These are phyloP conservation scores for Ceratocystiopsis sp. DNA, from an alignment of 2,329 filamentous ascomycete species.

Conservation along the genomic window DNA sequence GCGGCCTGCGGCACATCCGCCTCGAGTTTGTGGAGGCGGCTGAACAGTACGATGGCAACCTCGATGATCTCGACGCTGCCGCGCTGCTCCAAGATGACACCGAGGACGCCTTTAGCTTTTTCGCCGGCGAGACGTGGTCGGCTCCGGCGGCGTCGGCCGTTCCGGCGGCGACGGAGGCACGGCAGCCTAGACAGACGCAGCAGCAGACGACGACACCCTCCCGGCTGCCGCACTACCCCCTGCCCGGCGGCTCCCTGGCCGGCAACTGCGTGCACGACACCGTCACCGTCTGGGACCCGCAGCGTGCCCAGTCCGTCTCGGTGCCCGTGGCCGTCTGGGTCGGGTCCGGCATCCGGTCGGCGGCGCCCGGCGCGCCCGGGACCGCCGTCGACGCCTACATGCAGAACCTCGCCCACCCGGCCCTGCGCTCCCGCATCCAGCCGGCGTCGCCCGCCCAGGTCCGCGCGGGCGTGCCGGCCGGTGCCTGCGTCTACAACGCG, in stretches of 20 bases:
- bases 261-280: conserved; percentile 11
- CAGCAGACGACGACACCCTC: too few species aligned
- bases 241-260: not conserved
- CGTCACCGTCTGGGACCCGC: conserved; percentile 11
- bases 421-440: conserved; percentile 21
- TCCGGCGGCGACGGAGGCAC: too few species aligned
- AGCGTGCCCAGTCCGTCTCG: conserved; percentile 3
- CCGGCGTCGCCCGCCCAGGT: conserved; percentile 33
- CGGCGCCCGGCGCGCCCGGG: conserved; percentile 13
- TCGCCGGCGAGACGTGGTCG: conserved; percentile 17
- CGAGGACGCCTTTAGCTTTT: conserved; percentile 27
- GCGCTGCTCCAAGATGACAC: conserved; percentile 21
- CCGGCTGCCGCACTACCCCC: conserved; percentile 3
- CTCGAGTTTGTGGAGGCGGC: conserved; percentile 33
- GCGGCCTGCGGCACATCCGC: conserved; percentile 34
- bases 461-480: conserved; percentile 28
- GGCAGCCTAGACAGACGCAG: conserved; percentile 5
- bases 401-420: conserved; percentile 19
- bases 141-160: too few species aligned
- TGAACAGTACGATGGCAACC: conserved; percentile 13
- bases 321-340: conserved; percentile 28
- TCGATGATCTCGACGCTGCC: conserved; percentile 22
- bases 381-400: conserved; percentile 30
- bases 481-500: conserved; percentile 28
- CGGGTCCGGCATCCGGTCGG: conserved; percentile 16